phyloP scores from a whole-genome alignment of 495 filamentous ascomycete species.

The Xylaria longipes region DNA sequence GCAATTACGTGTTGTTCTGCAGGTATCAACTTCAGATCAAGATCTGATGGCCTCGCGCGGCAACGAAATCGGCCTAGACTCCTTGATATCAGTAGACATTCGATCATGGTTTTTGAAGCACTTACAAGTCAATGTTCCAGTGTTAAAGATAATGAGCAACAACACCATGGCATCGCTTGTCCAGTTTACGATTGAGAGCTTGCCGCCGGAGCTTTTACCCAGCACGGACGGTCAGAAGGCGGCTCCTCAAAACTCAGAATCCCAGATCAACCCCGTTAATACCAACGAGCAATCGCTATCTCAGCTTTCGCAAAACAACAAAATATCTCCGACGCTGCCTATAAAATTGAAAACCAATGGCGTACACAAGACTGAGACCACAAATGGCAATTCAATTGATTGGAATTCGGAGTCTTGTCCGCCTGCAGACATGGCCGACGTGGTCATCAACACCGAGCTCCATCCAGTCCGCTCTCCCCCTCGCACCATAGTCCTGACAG shows the following conservation, averaged over 20 bases:
- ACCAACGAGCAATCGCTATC: not conserved
- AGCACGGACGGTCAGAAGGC: not conserved
- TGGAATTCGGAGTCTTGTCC: not conserved
- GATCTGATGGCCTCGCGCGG: constrained; percentile 21
- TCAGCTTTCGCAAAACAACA: not conserved
- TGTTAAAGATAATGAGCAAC: constrained; percentile 43
- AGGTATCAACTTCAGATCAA: constrained; percentile 12
- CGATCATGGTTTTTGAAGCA: constrained; percentile 46
- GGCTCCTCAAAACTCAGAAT: not conserved
- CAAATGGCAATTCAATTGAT: not conserved
- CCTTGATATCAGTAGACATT: constrained; percentile 44
- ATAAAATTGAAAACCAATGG: not conserved
- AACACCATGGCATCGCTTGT: constrained; percentile 29
- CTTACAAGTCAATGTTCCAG: constrained; percentile 43
- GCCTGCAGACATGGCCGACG: not conserved
- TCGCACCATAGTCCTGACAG: constrained; percentile 37
- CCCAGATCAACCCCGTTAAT: not conserved
- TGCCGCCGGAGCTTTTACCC: constrained; percentile 13
- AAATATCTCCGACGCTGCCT: not conserved
- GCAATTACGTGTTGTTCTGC: constrained; percentile 17
- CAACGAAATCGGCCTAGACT: constrained; percentile 44
- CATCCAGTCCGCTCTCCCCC: constrained; percentile 1
- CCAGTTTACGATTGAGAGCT: constrained; percentile 16
- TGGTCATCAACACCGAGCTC: not conserved
- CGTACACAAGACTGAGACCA: not conserved